Evolutionary conservation across 129 eudicot species (phyloP), one percentile per base, ranked within the genome.

Genomic region (Deinandra increscens): DNA sequence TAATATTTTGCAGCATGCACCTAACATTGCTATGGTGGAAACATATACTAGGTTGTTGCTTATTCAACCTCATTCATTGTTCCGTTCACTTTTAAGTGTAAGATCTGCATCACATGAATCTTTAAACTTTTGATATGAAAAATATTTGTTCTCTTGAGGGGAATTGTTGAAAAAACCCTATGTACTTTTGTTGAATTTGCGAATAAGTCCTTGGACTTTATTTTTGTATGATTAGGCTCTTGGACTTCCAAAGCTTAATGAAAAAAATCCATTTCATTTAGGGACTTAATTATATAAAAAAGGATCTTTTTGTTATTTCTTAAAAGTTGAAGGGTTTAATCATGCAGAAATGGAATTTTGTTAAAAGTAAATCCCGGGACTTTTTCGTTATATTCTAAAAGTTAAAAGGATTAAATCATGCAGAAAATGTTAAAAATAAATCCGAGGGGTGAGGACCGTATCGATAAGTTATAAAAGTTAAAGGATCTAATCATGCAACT

Each of bases 1-100:
- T 69, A 17, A 61, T 51, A 65, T 65, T 10, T 70, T 75, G 83
- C 96, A 91, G 98, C 91, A 79, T 59, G 88, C 84, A 38, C 95
- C 98, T 39, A 91, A 82, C 81, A 88, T 91, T 77, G 96, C 95
- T 3, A 82, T 88, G 98, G 94, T 91, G 44, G 98, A 91, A 79
- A 91, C 98, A 53, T 91, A 91, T 75, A 79, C 83, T 37, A 80
- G 98, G 76, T 73, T 91, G 84, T 83, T 91, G 68, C 96, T 91
- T 56, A 82, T 91, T 77, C 84, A 87, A 56, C 98, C 98, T 77
- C 87, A 86, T 83, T 79, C 98, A 10, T 65, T 91, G 74, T 91
- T 88, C 71, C 96, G 96, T 56, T 75, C 96, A 64, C 98, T 81
- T 78, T 86, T 88, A 68, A 84, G 91, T 75, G 97, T 91, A 88